These are phyloP conservation scores for Heracleum sosnowskyi DNA, from an alignment of 129 eudicot genomes.

Conservation along the genomic window DNA sequence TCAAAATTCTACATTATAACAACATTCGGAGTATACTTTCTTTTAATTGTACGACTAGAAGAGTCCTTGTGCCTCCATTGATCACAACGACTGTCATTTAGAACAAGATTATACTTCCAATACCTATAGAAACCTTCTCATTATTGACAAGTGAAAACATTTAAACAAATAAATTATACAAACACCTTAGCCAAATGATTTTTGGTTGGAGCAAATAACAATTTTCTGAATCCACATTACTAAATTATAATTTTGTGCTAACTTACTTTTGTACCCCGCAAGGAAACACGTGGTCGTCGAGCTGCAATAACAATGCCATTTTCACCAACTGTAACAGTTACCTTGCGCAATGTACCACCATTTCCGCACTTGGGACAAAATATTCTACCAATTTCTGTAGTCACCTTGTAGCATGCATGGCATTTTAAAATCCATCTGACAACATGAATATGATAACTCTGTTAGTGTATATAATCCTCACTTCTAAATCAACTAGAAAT, in stretches of 20 bases:
- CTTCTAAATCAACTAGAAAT: background rate
- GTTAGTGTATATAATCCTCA: background rate
- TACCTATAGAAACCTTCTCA: background rate
- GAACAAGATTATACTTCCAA: background rate
- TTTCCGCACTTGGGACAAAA: conserved; percentile 95
- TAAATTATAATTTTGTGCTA: background rate
- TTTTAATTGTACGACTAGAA: background rate
- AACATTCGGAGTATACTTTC: background rate
- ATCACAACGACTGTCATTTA: background rate
- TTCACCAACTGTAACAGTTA: conserved; percentile 94
- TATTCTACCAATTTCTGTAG: conserved; percentile 73
- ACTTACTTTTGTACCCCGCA: conserved; percentile 87
- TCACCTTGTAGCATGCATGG: conserved; percentile 91
- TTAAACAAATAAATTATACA: background rate
- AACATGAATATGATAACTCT: background rate
- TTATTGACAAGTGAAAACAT: background rate
- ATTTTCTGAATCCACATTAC: background rate
- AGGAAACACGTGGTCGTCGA: conserved; percentile 66
- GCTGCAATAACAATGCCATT: conserved; percentile 73
- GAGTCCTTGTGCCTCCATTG: background rate
- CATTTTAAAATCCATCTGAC: conserved; percentile 89
- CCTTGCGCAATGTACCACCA: conserved; percentile 92
- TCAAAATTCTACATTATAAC: background rate
- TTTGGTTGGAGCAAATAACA: background rate
- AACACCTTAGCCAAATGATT: background rate